Evolutionary conservation across 768 basidiomycete species (phyloP).

Genomic region (Phallus indusiatus): DNA sequence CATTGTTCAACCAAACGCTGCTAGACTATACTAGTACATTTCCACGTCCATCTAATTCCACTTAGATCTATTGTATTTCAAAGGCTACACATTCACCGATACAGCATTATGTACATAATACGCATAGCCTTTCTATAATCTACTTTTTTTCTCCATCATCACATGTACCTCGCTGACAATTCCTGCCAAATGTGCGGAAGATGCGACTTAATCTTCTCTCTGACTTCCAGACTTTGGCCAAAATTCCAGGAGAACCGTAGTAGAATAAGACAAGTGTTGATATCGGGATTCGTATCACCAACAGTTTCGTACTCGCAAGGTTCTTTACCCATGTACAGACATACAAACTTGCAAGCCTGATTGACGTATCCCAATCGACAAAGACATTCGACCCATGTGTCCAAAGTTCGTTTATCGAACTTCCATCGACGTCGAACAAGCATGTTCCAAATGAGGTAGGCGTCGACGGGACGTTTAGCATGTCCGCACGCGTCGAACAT

Average conservation of each 20-base stretch:
- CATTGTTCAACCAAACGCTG: constrained; percentile 61
- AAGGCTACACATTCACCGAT: too few relatives aligned
- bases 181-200: constrained; percentile 11
- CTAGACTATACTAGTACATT: neutral
- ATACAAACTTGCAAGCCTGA: constrained; percentile 57
- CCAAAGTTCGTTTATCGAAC: constrained; percentile 66
- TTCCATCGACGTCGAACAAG: constrained; percentile 39
- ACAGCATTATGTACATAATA: neutral
- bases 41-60: neutral
- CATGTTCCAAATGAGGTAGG: constrained; percentile 44
- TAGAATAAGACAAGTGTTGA: constrained; percentile 42
- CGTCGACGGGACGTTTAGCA: constrained; percentile 40
- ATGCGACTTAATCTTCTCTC: constrained; percentile 8
- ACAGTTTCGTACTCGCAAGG: constrained; percentile 16
- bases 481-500: constrained; percentile 79
- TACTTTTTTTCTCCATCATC: neutral
- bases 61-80: neutral
- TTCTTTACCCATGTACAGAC: constrained; percentile 50
- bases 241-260: constrained; percentile 31
- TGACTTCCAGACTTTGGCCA: constrained; percentile 7
- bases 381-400: constrained; percentile 78
- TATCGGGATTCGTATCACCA: constrained; percentile 34
- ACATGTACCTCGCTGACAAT: neutral
- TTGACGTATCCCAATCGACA: constrained; percentile 58
- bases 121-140: neutral